Evolutionary conservation across 2,329 filamentous ascomycete genomes (phyloP).

Genomic region (Exutisphaerella laricina): DNA sequence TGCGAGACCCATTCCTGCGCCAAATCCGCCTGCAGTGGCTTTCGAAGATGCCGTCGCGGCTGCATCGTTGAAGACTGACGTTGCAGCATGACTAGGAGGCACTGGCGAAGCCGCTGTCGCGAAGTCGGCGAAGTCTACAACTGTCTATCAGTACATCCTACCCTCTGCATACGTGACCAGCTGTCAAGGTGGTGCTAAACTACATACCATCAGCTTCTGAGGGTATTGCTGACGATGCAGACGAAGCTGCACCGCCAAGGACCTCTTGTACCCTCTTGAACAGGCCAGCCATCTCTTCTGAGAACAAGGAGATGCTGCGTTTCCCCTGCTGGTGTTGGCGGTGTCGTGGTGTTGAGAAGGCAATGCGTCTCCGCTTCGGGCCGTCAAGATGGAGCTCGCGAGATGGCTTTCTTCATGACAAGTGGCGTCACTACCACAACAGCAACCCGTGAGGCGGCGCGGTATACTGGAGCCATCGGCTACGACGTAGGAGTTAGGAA

Average conservation of each 20-base stretch:
- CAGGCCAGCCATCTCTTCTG: constrained; percentile 45
- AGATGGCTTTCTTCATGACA: neutral
- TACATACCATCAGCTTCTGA: constrained; percentile 17
- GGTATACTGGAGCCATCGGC: neutral
- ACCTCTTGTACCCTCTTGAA: constrained; percentile 65
- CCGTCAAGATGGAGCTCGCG: neutral
- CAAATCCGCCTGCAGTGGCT: constrained; percentile 34
- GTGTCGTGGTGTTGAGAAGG: neutral
- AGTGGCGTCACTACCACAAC: neutral
- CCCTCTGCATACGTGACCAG: constrained; percentile 1
- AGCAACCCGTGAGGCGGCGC: neutral
- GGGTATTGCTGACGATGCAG: constrained; percentile 39
- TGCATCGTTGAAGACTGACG: constrained; percentile 44
- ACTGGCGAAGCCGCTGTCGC: constrained; percentile 68
- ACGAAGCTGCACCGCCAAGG: constrained; percentile 62
- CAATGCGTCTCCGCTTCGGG: neutral
- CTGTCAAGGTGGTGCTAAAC: too few relatives aligned
- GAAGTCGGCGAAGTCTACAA: constrained; percentile 87
- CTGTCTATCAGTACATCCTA: neutral
- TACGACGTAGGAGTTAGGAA: too few relatives aligned
- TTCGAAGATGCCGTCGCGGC: constrained; percentile 29
- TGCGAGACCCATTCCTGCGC: constrained; percentile 38
- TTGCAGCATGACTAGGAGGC: constrained; percentile 46
- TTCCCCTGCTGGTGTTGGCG: neutral
- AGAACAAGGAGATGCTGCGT: neutral